These are phyloP conservation scores for Lophium mytilinum DNA, from an alignment of 495 filamentous ascomycete species.

Conservation along the genomic window DNA sequence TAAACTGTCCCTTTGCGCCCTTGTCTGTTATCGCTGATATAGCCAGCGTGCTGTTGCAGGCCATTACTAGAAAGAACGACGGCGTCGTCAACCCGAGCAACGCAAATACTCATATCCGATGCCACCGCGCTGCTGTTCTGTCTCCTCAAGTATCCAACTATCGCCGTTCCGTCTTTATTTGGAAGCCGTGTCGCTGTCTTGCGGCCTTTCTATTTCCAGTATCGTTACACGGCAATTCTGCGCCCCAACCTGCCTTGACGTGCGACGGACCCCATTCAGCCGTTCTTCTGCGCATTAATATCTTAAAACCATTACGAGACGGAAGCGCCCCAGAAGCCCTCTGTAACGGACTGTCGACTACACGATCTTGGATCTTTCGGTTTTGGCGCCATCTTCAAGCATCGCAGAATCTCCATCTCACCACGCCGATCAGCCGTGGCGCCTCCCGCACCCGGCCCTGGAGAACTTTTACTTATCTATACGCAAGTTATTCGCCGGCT, in stretches of 20 bases:
- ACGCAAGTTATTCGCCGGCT: too few species aligned
- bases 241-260: constrained; percentile 25
- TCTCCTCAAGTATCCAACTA: constrained; percentile 13
- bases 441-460: constrained; percentile 23
- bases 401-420: constrained; percentile 8
- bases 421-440: constrained; percentile 22
- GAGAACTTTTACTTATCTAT: background rate
- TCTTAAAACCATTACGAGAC: constrained; percentile 23
- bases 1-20: constrained; percentile 22
- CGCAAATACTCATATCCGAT: constrained; percentile 14
- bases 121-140: constrained; percentile 7
- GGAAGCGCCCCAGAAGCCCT: constrained; percentile 13
- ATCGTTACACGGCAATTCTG: constrained; percentile 25
- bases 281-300: constrained; percentile 26
- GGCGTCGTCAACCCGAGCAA: constrained; percentile 12
- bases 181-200: constrained; percentile 19
- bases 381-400: constrained; percentile 16
- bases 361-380: constrained; percentile 22
- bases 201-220: constrained; percentile 26
- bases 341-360: constrained; percentile 6
- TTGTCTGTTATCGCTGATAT: constrained; percentile 25
- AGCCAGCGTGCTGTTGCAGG: constrained; percentile 27
- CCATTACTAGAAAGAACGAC: constrained; percentile 16
- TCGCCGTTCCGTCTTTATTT: constrained; percentile 24
- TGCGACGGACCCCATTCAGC: constrained; percentile 28